phyloP scores from a whole-genome alignment of 257 asterid species.

The Euphrasia confusa region DNA sequence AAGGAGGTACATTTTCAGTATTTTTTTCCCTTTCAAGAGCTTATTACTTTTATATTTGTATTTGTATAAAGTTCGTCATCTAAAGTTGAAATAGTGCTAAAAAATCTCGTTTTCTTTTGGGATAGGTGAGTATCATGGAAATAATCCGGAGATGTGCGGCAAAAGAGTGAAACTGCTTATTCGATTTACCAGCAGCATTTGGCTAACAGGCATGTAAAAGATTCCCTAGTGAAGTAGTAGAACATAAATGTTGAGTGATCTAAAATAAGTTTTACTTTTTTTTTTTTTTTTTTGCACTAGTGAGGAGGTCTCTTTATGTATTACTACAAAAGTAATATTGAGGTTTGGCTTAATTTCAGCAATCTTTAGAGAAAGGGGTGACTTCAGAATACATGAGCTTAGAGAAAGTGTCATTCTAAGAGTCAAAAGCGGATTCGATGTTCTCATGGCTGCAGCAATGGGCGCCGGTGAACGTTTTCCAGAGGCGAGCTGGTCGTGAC shows the following conservation, averaged over 20 bases:
- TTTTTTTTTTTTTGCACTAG: no score
- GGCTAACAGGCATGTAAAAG: constrained; percentile 94
- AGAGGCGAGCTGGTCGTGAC: no score
- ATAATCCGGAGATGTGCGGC: constrained; percentile 93
- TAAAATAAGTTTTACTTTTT: no score
- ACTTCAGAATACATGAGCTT: constrained; percentile 42
- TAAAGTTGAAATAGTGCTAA: constrained; percentile 2
- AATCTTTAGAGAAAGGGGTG: constrained; percentile 68
- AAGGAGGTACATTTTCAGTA: constrained; percentile 65
- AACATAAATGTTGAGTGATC: no score
- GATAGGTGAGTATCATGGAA: constrained; percentile 93
- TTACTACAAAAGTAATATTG: no score
- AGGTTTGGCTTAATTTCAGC: constrained; percentile 34
- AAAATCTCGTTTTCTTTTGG: constrained; percentile 23
- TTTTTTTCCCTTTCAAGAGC: not conserved
- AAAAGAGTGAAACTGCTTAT: constrained; percentile 87
- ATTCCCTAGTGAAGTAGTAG: constrained; percentile 11
- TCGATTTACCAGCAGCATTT: constrained; percentile 92
- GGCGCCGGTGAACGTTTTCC: constrained; percentile 99
- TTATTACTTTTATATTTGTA: not conserved
- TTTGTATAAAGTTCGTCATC: not conserved
- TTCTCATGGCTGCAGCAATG: constrained; percentile 92
- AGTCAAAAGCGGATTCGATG: constrained; percentile 98
- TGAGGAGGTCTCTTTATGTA: no score
- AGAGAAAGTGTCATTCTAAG: constrained; percentile 97